Conservation (phyloP, 2,329 filamentous ascomycete genomes). For the Zelopaecilomyces penicillatus region DNA sequence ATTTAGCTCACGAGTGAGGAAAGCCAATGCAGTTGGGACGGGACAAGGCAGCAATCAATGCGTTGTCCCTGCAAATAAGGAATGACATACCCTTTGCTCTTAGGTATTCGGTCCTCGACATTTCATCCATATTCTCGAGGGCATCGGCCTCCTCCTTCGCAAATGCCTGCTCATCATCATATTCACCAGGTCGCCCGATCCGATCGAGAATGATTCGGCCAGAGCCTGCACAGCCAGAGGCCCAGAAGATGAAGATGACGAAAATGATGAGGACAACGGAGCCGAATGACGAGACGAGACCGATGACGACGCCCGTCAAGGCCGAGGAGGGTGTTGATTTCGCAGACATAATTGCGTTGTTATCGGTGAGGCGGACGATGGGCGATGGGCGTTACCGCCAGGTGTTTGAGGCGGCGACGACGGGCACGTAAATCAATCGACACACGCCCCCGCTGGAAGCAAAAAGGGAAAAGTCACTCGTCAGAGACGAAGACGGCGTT, state of each 20-base stretch:
- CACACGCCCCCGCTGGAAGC: no score
- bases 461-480: no score
- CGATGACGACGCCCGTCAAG: slow-evolving; percentile 79
- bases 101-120: slow-evolving; percentile 81
- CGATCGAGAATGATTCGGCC: slow-evolving; percentile 90
- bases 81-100: slow-evolving; percentile 74
- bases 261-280: slow-evolving; percentile 79
- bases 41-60: background rate
- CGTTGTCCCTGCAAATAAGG: background rate
- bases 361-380: background rate
- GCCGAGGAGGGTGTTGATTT: slow-evolving; percentile 33
- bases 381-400: slow-evolving; percentile 5
- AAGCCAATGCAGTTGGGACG: slow-evolving; percentile 1
- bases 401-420: no score
- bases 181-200: slow-evolving; percentile 88
- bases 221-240: slow-evolving; percentile 57
- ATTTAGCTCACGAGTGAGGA: background rate
- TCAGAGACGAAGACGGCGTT: no score
- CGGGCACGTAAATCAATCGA: background rate
- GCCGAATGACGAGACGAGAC: slow-evolving; percentile 87
- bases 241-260: slow-evolving; percentile 88
- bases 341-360: slow-evolving; percentile 21
- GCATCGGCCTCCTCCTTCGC: slow-evolving; percentile 90
- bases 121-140: slow-evolving; percentile 89
- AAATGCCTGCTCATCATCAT: slow-evolving; percentile 95